Evolutionary conservation across 2,329 filamentous ascomycete genomes (phyloP), one percentile per base, ranked within the genome.

Genomic region (Penicillium concentricum): DNA sequence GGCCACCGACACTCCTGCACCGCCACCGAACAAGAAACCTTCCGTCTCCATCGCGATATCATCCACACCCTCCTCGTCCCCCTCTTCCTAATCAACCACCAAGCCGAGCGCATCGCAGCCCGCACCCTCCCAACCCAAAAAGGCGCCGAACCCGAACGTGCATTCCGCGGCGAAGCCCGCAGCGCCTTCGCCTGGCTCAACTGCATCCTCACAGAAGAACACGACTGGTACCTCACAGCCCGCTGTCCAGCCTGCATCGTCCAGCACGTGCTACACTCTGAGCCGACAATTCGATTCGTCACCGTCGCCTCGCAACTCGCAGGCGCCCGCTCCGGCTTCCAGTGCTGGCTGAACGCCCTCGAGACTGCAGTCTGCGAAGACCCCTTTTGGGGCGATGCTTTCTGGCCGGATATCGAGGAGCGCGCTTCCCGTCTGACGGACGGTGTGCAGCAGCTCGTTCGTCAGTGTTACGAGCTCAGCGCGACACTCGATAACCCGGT

Each of bases 111-210:
- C 1, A 74, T 84, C 32, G 83, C 83, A 2, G 73, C 78, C 30
- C 76, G 76, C 22, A 78, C 77, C 1, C 74, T 84, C 10, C 78
- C 79, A 56, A 78, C 75, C 30, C 70, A 71, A 39, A 78, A 77
- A 56, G 74, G 76, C 16, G 76, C 80, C 53, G 83, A 85, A 55
- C 76, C 82, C 5, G 83, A 85, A 64, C 77, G 82, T 41, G 83
- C 82, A 3, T 86, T 84, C 67, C 76, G 78, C 2, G 81, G 81
- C 5, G 79, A 82, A 51, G 82, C 82, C 4, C 79, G 83, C 43
- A 79, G 79, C 57, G 82, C 83, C 1, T 86, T 83, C 65, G 72
- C 84, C 51, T 85, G 82, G 78, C 74, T 86, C 35, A 81, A 84
- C 59, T 85, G 82, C 69, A 84, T 85, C 57, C 69, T 86, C 22